phyloP scores from a whole-genome alignment of 805 yeast species.

The Suhomyces sp. region DNA sequence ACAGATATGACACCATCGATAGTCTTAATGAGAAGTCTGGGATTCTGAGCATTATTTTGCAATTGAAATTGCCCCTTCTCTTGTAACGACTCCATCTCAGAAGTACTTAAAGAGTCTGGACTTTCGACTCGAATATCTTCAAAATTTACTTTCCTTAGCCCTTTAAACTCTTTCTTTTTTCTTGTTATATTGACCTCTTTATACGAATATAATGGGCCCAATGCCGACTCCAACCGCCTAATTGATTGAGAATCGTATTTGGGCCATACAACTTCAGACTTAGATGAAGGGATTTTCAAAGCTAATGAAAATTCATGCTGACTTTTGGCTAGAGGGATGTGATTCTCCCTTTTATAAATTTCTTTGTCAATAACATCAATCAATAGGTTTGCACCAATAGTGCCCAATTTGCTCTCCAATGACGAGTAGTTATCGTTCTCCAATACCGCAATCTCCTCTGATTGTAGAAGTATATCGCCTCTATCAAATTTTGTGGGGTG shows the following conservation, averaged over 20 bases:
- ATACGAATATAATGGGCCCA: slow-evolving; percentile 56
- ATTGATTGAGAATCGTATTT: slow-evolving; percentile 34
- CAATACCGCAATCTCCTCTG: slow-evolving; percentile 40
- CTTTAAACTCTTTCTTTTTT: slow-evolving; percentile 26
- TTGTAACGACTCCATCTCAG: background rate
- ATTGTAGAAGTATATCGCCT: slow-evolving; percentile 67
- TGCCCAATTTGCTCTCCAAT: slow-evolving; percentile 53
- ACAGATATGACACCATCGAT: slow-evolving; percentile 40
- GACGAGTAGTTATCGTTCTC: slow-evolving; percentile 43
- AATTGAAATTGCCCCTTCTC: background rate
- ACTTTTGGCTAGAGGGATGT: background rate
- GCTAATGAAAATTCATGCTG: slow-evolving; percentile 50
- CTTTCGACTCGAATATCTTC: slow-evolving; percentile 26
- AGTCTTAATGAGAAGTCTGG: slow-evolving; percentile 41
- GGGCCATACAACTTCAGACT: slow-evolving; percentile 49
- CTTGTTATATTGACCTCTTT: slow-evolving; percentile 33
- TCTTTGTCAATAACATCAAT: slow-evolving; percentile 38
- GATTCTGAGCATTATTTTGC: slow-evolving; percentile 2
- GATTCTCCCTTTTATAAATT: slow-evolving; percentile 12
- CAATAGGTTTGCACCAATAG: slow-evolving; percentile 60
- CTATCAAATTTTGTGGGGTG: slow-evolving; percentile 85
- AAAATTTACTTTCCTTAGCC: slow-evolving; percentile 47
- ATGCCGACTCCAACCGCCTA: slow-evolving; percentile 42
- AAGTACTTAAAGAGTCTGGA: background rate
- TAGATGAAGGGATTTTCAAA: slow-evolving; percentile 45